A percentile compares a stretch with the other conserved stretches of the same genome.
These are phyloP conservation scores for Pelomyxa schiedti DNA, from an alignment of 78 protist species.

Conservation along the genomic window DNA sequence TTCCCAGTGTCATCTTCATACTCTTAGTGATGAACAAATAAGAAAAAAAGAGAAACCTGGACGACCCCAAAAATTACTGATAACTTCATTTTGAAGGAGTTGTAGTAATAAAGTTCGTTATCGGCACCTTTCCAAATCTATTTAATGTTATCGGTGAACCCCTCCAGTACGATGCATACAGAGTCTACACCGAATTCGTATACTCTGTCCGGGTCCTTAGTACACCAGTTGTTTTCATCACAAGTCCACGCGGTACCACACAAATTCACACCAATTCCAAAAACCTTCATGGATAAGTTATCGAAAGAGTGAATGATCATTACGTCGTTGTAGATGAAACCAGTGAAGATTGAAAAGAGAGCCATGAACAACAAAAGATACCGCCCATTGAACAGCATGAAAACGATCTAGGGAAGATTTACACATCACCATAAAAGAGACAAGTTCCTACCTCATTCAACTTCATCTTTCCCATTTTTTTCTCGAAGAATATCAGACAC, in stretches of 20 bases:
- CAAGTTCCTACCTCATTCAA: constrained; percentile 37
- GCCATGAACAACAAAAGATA: constrained; percentile 95
- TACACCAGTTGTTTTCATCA: too few relatives aligned
- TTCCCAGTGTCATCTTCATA: constrained; percentile 90
- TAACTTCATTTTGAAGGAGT: constrained; percentile 98
- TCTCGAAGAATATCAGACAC: constrained; percentile 61
- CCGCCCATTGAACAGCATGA: constrained; percentile 88
- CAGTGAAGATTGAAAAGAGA: constrained; percentile 87
- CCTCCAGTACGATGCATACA: constrained; percentile 23
- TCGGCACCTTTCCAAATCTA: constrained; percentile 47
- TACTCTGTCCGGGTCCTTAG: background rate
- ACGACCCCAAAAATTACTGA: constrained; percentile 91
- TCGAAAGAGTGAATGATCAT: too few relatives aligned
- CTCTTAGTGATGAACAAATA: background rate
- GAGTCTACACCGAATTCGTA: constrained; percentile 88
- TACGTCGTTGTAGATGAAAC: constrained; percentile 97
- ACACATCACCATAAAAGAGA: background rate
- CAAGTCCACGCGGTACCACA: constrained; percentile 12
- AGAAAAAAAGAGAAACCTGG: constrained; percentile 17
- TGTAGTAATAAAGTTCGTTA: constrained; percentile 82
- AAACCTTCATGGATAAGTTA: too few relatives aligned
- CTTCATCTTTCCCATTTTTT: constrained; percentile 31
- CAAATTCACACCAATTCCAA: constrained; percentile 36
- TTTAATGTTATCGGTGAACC: background rate
- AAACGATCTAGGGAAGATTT: constrained; percentile 62